Conservation (phyloP, 352 stramenopile species). For the Phytophthora pluvialis region DNA sequence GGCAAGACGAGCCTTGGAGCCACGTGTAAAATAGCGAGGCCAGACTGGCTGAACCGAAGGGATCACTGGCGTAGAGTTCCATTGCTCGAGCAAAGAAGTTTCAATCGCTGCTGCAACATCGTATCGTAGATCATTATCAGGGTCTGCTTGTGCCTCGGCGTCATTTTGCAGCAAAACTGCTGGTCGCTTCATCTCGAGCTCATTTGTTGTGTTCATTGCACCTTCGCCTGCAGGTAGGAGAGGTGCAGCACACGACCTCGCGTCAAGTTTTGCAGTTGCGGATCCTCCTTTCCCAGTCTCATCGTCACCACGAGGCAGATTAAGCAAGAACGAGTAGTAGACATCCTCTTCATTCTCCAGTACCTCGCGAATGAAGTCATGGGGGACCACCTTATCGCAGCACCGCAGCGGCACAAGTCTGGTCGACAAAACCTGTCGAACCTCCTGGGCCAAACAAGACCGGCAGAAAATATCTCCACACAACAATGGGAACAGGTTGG, state of each 20-base stretch:
- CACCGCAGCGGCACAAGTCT: constrained; percentile 41
- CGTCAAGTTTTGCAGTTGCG: not conserved
- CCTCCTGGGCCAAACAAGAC: constrained; percentile 29
- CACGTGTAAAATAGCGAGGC: constrained; percentile 23
- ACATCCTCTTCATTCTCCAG: constrained; percentile 42
- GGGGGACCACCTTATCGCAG: constrained; percentile 40
- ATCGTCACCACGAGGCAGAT: not conserved
- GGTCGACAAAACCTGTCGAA: constrained; percentile 28
- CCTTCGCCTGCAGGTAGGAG: not conserved
- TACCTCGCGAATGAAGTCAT: constrained; percentile 36
- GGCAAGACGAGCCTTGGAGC: not conserved
- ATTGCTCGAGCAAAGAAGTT: not conserved
- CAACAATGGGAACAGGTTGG: constrained; percentile 37
- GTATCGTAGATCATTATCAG: not conserved
- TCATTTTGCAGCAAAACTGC: not conserved
- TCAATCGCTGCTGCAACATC: not conserved
- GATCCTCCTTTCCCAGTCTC: not conserved
- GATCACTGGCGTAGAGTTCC: not conserved
- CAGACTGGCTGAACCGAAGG: not conserved
- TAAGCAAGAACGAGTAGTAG: constrained; percentile 52
- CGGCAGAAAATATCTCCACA: constrained; percentile 52
- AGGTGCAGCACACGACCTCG: not conserved
- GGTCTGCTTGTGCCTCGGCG: no score
- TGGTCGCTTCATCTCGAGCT: constrained; percentile 18
- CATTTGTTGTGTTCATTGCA: not conserved